A percentile compares a stretch with the other conserved stretches of the same genome.
phyloP scores from a whole-genome alignment of 106 monocot genomes.

The Apostasia ramifera region DNA sequence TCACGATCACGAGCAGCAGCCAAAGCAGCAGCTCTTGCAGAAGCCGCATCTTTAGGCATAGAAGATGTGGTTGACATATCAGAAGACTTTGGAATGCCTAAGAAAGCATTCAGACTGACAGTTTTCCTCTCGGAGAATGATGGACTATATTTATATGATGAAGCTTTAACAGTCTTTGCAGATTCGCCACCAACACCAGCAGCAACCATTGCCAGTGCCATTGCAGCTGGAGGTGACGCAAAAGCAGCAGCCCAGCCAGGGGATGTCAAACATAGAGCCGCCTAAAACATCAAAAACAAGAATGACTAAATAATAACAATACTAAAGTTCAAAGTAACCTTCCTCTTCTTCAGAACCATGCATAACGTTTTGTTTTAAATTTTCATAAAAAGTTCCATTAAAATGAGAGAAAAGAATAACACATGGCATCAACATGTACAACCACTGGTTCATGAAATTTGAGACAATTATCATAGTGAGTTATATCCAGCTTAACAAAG shows the following conservation, averaged over 20 bases:
- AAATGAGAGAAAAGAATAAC: too few relatives aligned
- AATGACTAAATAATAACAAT: not conserved
- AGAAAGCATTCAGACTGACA: constrained; percentile 48
- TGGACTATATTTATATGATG: constrained; percentile 45
- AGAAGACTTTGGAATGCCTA: constrained; percentile 65
- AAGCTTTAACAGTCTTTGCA: constrained; percentile 31
- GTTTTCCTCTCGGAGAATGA: constrained; percentile 54
- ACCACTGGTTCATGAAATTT: too few relatives aligned
- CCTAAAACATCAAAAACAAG: constrained; percentile 36
- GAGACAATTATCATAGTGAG: too few relatives aligned
- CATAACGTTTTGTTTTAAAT: too few relatives aligned
- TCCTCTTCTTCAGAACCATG: too few relatives aligned
- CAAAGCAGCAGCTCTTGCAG: constrained; percentile 79
- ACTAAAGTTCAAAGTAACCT: not conserved
- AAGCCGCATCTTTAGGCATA: constrained; percentile 68
- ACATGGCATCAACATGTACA: too few relatives aligned
- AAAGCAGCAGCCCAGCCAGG: constrained; percentile 99
- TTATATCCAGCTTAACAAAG: too few relatives aligned
- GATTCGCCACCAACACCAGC: constrained; percentile 94
- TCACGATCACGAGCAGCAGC: constrained; percentile 88
- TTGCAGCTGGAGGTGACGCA: constrained; percentile 97
- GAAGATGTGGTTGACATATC: constrained; percentile 43
- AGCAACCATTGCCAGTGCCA: constrained; percentile 99
- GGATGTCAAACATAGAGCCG: constrained; percentile 83
- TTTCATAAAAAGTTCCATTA: too few relatives aligned